Base-by-base conservation (phyloP, 2,329 filamentous ascomycete species). In the Sclerotinia minor region DNA sequence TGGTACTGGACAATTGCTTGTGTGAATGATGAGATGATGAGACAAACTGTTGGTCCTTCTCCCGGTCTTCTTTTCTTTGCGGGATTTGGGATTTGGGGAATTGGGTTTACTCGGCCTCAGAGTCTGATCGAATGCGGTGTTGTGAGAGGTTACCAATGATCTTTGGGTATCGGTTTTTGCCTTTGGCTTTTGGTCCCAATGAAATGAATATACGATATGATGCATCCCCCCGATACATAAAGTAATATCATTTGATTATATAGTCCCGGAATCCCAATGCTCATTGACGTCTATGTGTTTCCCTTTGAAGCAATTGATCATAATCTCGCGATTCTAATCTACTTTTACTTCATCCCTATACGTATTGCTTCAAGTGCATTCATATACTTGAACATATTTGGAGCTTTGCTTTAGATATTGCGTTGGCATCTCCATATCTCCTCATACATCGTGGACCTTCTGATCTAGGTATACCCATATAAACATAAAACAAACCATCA, bases 21-120 rank as follows among this genome's bases (percentile, higher is more conserved):
- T 60, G 26, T 35, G 24, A 47, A 35, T 60, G 44, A 49, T 60
- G 58, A 60, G 44, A 49, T 6, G 44, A 49, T 49, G 44, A 60
- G 44, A 60, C 41, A 24, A n/a, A 19, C 26, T 47, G 44, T 24
- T 41, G 54, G 35, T 26, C 35, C 17, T 38, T 13, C 53, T 57
- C 53, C 53, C n/a, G 21, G 32, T 24, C n/a, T 21, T 15, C n/a
- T n/a, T 58, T 26, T 3, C 15, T 44, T 44, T 24, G 26, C 8
- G 35, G 35, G 54, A 57, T 17, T 21, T 55, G 15, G 35, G 32
- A 38, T 1, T 38, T 38, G n/a, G 35, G 9, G 21, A 38, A n/a
- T 17, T 38, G n/a, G 13, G 9, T 44, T 24, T 19, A 21, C 15
- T 58, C 35, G 54, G 35, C 35, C 17, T 44, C 54, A 41, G 54